Conservation (phyloP, 805 yeast genomes). For the Lachancea waltii region DNA sequence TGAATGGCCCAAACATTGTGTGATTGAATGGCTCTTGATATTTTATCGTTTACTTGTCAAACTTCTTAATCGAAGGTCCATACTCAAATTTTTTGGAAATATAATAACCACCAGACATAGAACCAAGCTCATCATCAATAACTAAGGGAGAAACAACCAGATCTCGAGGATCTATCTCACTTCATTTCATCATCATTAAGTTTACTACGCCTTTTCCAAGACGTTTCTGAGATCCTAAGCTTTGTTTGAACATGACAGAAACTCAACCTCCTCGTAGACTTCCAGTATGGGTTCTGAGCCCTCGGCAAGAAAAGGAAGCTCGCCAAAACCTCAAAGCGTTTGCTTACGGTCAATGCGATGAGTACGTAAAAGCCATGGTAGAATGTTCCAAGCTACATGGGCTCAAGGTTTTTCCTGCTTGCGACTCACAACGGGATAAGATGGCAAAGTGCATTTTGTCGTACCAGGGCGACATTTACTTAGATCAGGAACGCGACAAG, state of each 20-base stretch:
- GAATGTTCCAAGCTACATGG: conserved; percentile 61
- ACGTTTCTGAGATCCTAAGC: too few relatives aligned
- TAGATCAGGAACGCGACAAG: conserved; percentile 64
- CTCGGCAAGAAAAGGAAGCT: conserved; percentile 68
- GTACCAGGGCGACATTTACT: conserved; percentile 54
- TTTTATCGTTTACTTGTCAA: neutral
- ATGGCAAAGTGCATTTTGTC: conserved; percentile 58
- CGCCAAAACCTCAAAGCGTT: conserved; percentile 62
- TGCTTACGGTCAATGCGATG: conserved; percentile 63
- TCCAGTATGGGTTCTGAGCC: conserved; percentile 73
- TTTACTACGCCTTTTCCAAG: too few relatives aligned
- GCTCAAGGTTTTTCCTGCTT: conserved; percentile 57
- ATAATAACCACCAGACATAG: too few relatives aligned
- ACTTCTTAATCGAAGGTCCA: neutral
- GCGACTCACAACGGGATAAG: conserved; percentile 50
- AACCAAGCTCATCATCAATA: too few relatives aligned
- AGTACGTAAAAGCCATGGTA: conserved; percentile 57
- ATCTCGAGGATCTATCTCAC: too few relatives aligned
- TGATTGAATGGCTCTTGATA: neutral
- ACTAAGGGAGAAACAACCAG: too few relatives aligned
- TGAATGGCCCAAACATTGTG: conserved; percentile 31
- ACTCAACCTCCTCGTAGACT: conserved; percentile 33
- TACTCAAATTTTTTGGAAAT: neutral
- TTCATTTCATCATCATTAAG: too few relatives aligned
- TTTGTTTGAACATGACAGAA: too few relatives aligned